Conservation (phyloP, 768 basidiomycete genomes). For the Crepidotus variabilis region DNA sequence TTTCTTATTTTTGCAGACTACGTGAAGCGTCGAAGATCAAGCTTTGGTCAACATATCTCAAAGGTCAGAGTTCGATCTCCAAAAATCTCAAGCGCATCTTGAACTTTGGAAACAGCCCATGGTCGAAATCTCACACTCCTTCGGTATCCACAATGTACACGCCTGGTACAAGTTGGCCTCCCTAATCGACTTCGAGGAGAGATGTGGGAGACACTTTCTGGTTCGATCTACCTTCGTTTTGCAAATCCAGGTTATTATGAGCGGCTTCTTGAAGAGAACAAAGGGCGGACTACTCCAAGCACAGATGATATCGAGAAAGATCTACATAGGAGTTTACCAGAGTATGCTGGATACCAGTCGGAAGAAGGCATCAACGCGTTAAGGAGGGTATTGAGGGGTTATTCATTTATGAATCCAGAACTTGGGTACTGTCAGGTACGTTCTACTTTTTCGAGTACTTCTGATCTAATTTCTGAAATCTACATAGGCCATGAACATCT, state of each 20-base stretch:
- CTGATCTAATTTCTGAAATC: slow-evolving; percentile 4
- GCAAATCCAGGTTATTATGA: slow-evolving; percentile 82
- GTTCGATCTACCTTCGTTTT: slow-evolving; percentile 88
- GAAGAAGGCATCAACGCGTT: slow-evolving; percentile 83
- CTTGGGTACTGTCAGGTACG: slow-evolving; percentile 90
- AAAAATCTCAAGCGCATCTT: slow-evolving; percentile 4
- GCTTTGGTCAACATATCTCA: slow-evolving; percentile 88
- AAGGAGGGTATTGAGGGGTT: slow-evolving; percentile 89
- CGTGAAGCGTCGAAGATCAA: slow-evolving; percentile 93
- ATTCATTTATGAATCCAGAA: slow-evolving; percentile 93
- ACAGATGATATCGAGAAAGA: slow-evolving; percentile 99
- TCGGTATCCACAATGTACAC: slow-evolving; percentile 94
- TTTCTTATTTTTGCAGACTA: slow-evolving; percentile 42
- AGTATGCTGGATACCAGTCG: slow-evolving; percentile 94
- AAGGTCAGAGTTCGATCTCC: slow-evolving; percentile 41
- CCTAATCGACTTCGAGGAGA: slow-evolving; percentile 94
- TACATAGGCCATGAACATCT: slow-evolving; percentile 90
- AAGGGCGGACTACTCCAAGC: slow-evolving; percentile 76
- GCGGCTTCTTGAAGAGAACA: slow-evolving; percentile 68
- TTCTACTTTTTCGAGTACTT: slow-evolving; percentile 2
- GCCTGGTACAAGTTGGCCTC: slow-evolving; percentile 95
- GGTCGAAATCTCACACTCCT: slow-evolving; percentile 94
- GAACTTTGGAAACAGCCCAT: slow-evolving; percentile 51
- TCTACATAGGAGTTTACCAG: slow-evolving; percentile 90
- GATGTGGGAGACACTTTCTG: slow-evolving; percentile 97